Base-by-base conservation (phyloP, 345 rosid genomes). In the Sonneratia alba region DNA sequence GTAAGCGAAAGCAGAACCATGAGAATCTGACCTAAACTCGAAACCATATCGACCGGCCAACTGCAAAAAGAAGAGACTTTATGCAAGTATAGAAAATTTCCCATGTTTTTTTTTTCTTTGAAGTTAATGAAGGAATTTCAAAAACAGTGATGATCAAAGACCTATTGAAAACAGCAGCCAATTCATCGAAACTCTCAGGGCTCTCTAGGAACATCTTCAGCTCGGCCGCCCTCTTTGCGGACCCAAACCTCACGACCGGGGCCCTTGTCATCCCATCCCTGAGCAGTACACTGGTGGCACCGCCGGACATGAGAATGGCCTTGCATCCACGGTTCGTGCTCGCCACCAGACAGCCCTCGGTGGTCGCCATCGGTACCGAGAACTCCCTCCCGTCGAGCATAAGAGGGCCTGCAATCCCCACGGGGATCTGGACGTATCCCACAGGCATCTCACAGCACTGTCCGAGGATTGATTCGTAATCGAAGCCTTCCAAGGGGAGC, bases 391-490 rank as follows among this genome's bases (percentile, higher is more conserved):
- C 91, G 40, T 89, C 83, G 2, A 89, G 87, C 80, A 84, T 59
- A 80, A 89, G 68, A 0, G 91, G 91, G n/a, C 94, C 94, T 0
- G 89, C 94, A 36, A 89, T 80, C n/a, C 93, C 93, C 43, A 88
- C 91, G 3, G 91, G 93, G 63, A 88, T 85, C 88, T 88, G 93
- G 61, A 89, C 88, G 64, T 84, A 89, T 7, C 94, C 94, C 4
- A 89, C 77, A 0, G 94, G 94, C 91, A 89, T 85, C 83, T 89
- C 94, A 42, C 93, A 89, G 70, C 93, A 89, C 83, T 89, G 93
- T 11, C 93, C 93, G 48, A 88, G 66, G 68, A 88, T 87, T 7
- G 93, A 81, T 19, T 75, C 87, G 67, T 87, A 88, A 75, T 89
- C 89, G 62, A 85, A 83, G 3, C 93, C 93, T 36, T 87, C 87